Base-by-base conservation (phyloP, 1,284 basidiomycete genomes). In the Grifola frondosa region DNA sequence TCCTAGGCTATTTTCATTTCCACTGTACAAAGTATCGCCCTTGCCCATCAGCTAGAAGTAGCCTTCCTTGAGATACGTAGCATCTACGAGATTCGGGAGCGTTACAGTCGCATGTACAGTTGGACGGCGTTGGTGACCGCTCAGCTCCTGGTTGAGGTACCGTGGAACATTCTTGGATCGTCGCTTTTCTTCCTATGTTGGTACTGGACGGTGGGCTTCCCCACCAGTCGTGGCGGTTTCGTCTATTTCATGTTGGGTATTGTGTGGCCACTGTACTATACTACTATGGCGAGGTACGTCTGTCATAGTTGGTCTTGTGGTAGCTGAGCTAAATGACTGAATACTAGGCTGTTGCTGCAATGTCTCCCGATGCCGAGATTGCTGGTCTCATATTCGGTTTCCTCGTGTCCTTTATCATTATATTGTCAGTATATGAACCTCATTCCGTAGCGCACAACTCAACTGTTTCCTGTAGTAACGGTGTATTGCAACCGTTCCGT, bases 51-150 rank as follows among this genome's bases (percentile, higher is more conserved):
- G 56, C 58, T 81, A 1, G 77, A 78, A 45, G 69, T 73, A 4
- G 70, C 71, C 1, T 80, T 73, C 61, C 68, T 80, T 37, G 59
- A 65, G 39, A 71, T 68, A 58, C 70, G 79, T 15, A 64, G 71
- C 31, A 69, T 84, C 21, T 86, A 80, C 64, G 79, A 83, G 52
- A 69, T 75, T 24, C 73, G 82, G 30, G 82, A 84, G 60, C 70
- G 77, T 1, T 78, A 80, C 2, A 85, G 83, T 49, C 78, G 85
- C 56, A 88, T 88, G 57, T 94, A 91, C 67, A 80, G 79, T 29
- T 94, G 91, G 91, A 71, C 80, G 5, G 80, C 86, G 0, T 75
- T 91, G 30, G 58, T 81, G 34, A 71, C 78, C 0, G 68, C 80
- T 0, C 81, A 84, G 49, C 68, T 85, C 34, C 53, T 81, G 3